phyloP scores from a whole-genome alignment of 805 yeast genomes.

The Sungouiozyma intestinalis region DNA sequence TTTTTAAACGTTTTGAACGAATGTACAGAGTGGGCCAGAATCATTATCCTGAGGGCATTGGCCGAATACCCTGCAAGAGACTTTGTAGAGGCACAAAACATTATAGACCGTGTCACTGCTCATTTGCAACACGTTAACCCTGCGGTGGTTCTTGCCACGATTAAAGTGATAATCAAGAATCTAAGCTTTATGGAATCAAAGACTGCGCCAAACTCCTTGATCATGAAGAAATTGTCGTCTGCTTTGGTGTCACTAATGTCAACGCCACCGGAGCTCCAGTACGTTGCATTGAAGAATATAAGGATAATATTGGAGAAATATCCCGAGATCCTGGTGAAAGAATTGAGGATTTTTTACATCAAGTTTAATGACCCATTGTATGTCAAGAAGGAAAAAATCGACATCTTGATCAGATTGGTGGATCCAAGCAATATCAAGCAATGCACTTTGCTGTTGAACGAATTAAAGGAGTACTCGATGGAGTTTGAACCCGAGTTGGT shows the following conservation, averaged over 20 bases:
- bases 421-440: slow-evolving; percentile 39
- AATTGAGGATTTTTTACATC: slow-evolving; percentile 80
- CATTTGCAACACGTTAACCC: slow-evolving; percentile 97
- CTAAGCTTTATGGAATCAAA: slow-evolving; percentile 35
- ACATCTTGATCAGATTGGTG: slow-evolving; percentile 60
- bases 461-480: slow-evolving; percentile 70
- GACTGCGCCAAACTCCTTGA: slow-evolving; percentile 13
- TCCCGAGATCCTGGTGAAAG: slow-evolving; percentile 68
- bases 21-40: slow-evolving; percentile 98
- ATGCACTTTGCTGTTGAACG: slow-evolving; percentile 49
- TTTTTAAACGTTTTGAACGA: slow-evolving; percentile 81
- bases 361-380: slow-evolving; percentile 79
- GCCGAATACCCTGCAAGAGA: slow-evolving; percentile 54
- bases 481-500: slow-evolving; percentile 79
- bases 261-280: slow-evolving; percentile 89
- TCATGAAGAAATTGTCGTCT: slow-evolving; percentile 64
- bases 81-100: slow-evolving; percentile 63
- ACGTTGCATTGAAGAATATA: slow-evolving; percentile 84
- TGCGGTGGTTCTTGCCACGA: slow-evolving; percentile 78
- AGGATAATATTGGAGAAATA: slow-evolving; percentile 81
- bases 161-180: slow-evolving; percentile 71
- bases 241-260: slow-evolving; percentile 83
- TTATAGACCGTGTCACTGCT: slow-evolving; percentile 82
- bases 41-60: slow-evolving; percentile 74
- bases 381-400: slow-evolving; percentile 66